Evolutionary conservation across 805 yeast genomes (phyloP).

Genomic region (Diddensiella santjacobensis): DNA sequence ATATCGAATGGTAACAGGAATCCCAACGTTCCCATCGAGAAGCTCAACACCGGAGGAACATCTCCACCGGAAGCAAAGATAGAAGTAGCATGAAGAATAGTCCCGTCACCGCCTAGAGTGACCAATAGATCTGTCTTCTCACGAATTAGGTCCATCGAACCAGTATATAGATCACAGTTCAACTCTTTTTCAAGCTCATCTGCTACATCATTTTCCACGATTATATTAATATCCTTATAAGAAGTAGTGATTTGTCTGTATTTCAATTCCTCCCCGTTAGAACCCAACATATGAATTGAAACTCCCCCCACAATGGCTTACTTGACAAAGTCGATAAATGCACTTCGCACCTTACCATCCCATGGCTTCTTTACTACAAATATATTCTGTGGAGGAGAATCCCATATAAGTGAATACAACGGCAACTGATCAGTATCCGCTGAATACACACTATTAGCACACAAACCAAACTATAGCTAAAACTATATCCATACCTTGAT

Average conservation of each 20-base stretch:
- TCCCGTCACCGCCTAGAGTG: slow-evolving; percentile 96
- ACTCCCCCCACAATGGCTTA: neutral
- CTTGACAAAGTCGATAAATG: slow-evolving; percentile 60
- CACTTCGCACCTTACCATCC: slow-evolving; percentile 58
- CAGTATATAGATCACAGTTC: slow-evolving; percentile 17
- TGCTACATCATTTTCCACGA: slow-evolving; percentile 71
- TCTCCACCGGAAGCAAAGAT: slow-evolving; percentile 54
- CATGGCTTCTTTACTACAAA: slow-evolving; percentile 83
- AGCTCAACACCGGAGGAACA: slow-evolving; percentile 83
- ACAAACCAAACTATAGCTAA: no score
- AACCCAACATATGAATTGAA: no score
- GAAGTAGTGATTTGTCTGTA: slow-evolving; percentile 48
- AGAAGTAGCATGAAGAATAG: slow-evolving; percentile 79
- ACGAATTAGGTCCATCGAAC: slow-evolving; percentile 40
- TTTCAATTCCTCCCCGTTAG: no score
- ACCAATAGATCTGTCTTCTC: slow-evolving; percentile 73
- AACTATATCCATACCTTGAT: neutral
- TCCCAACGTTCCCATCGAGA: slow-evolving; percentile 88
- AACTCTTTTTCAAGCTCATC: slow-evolving; percentile 49
- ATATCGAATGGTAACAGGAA: slow-evolving; percentile 86
- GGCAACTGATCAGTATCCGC: neutral
- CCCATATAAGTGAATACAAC: slow-evolving; percentile 52
- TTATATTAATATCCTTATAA: slow-evolving; percentile 70
- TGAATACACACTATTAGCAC: no score
- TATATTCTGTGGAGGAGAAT: slow-evolving; percentile 66